Evolutionary conservation across 805 yeast species (phyloP), one percentile per base, ranked within the genome.

Genomic region (Grigorovia yakushimaensis): DNA sequence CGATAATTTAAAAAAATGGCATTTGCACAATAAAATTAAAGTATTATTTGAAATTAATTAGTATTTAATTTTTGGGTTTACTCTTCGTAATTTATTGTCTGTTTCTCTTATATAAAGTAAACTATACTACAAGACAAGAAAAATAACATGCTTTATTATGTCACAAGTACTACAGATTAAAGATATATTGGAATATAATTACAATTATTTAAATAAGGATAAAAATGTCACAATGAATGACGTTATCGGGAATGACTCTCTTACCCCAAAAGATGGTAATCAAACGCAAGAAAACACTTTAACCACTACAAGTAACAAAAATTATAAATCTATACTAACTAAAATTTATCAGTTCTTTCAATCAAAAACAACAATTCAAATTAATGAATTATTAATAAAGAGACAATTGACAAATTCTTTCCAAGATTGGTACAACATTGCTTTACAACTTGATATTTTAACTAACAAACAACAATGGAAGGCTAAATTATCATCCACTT

Each of bases 391-490:
- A 5, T 52, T 70, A 20, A 48, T 64, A 5, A 68, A 71, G 15
- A 74, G 70, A 51, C 76, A 73, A 60, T 70, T 65, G 44, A 77
- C 80, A 0, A 66, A 68, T 9, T 70, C 76, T 1, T 79, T 75
- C 54, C 60, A 67, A 6, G 77, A 77, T 42, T 89, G 97, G 97
- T 68, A 74, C 33, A 76, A 73, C 1, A 71, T 80, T 0, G 79
- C 93, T 5, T 59, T 72, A 19, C 62, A 74, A 49, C 69, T 91
- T 18, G 98, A 89, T 61, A 69, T 68, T 17, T 61, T 84, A n/a
- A 70, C 80, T 46, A 79, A 81, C 23, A 77, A 79, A 51, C 77
- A 78, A 47, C 60, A 65, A 18, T 89, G 98, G 98, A 88, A 88
- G 57, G 57, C 67, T 13, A 68, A 72, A 45, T 71, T 71, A 5